Conservation (phyloP, 176 grass and related monocot species). For the Bromus sterilis region DNA sequence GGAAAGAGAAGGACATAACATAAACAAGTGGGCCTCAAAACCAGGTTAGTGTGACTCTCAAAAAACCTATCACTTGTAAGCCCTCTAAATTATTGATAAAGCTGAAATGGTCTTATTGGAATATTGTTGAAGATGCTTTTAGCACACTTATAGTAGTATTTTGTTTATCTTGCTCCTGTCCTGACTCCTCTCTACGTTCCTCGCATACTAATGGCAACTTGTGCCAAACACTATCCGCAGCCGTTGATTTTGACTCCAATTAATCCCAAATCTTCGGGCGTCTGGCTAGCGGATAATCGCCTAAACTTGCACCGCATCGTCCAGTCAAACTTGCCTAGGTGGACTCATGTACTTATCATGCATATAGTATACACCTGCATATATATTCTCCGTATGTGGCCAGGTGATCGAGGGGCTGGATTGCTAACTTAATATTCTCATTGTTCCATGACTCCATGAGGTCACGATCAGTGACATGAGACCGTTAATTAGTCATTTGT, state of each 20-base stretch:
- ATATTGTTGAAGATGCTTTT: too few species aligned
- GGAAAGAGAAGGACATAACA: too few species aligned
- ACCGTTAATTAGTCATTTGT: background rate
- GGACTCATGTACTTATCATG: background rate
- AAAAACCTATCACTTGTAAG: too few species aligned
- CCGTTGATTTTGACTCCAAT: background rate
- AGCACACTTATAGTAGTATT: too few species aligned
- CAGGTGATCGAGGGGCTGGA: background rate
- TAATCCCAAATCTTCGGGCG: background rate
- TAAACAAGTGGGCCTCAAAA: too few species aligned
- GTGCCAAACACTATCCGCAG: background rate
- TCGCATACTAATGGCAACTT: background rate
- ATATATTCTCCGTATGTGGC: background rate
- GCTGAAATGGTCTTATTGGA: too few species aligned
- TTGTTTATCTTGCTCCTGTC: background rate
- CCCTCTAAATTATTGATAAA: too few species aligned
- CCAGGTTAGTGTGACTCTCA: too few species aligned
- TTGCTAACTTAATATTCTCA: background rate
- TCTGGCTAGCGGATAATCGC: background rate
- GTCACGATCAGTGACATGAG: background rate
- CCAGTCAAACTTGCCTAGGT: background rate
- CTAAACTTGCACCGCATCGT: background rate
- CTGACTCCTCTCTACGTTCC: background rate
- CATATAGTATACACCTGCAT: background rate
- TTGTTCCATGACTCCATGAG: background rate